phyloP scores from a whole-genome alignment of 2,329 filamentous ascomycete genomes.

The Phyllosticta citriasiana region DNA sequence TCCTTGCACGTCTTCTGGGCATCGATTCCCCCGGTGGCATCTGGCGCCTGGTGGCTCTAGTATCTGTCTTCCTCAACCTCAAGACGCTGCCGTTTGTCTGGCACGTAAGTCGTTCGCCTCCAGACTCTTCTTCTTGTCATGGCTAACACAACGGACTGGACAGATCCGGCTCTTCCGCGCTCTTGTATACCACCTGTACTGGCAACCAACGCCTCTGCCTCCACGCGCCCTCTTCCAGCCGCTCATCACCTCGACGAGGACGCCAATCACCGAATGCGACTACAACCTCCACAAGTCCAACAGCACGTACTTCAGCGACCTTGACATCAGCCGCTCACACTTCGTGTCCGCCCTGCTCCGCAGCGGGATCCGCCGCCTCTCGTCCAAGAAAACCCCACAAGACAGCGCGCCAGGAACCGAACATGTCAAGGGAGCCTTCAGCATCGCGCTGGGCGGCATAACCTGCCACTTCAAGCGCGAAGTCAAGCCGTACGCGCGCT shows the following conservation, averaged over 20 bases:
- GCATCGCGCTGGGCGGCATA: slow-evolving; percentile 38
- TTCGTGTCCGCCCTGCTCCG: slow-evolving; percentile 52
- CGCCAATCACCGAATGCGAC: slow-evolving; percentile 69
- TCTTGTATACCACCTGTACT: slow-evolving; percentile 38
- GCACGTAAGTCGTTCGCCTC: slow-evolving; percentile 48
- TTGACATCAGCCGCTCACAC: slow-evolving; percentile 74
- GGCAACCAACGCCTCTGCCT: slow-evolving; percentile 31
- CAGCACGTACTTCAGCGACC: slow-evolving; percentile 77
- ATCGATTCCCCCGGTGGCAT: slow-evolving; percentile 22
- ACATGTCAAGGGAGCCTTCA: slow-evolving; percentile 15
- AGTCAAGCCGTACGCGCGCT: slow-evolving; percentile 35
- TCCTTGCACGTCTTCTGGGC: slow-evolving; percentile 19
- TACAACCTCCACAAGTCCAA: slow-evolving; percentile 80
- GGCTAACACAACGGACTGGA: not conserved
- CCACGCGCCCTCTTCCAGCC: slow-evolving; percentile 64
- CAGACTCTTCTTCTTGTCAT: not conserved
- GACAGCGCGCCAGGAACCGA: slow-evolving; percentile 7
- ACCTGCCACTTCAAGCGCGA: slow-evolving; percentile 39
- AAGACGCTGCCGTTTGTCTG: slow-evolving; percentile 67
- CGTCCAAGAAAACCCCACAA: not conserved
- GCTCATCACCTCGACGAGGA: slow-evolving; percentile 55
- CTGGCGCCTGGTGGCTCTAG: slow-evolving; percentile 25
- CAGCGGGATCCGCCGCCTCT: slow-evolving; percentile 27
- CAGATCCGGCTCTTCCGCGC: slow-evolving; percentile 38
- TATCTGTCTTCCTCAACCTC: slow-evolving; percentile 45